These are phyloP conservation scores for Phytophthora sojae DNA, from an alignment of 352 stramenopile genomes.

Conservation along the genomic window DNA sequence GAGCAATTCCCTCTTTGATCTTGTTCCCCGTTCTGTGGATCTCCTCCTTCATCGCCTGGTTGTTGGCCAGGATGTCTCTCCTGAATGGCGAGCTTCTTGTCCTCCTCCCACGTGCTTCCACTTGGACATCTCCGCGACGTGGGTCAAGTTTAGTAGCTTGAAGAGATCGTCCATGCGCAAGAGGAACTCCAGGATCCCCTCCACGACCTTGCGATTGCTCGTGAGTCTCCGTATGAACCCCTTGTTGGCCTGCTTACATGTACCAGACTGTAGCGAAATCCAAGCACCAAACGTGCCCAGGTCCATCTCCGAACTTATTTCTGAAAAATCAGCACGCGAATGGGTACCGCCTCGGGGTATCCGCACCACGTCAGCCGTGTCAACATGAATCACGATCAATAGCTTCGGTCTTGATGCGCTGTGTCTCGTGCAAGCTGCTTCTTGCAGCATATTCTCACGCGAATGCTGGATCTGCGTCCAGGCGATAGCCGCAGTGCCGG, in stretches of 20 bases:
- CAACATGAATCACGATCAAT: too few species aligned
- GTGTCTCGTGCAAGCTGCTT: too few species aligned
- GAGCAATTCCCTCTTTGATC: conserved; percentile 23
- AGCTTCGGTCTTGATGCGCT: too few species aligned
- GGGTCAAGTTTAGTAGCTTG: conserved; percentile 33
- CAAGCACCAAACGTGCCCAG: neutral
- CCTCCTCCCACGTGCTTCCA: conserved; percentile 37
- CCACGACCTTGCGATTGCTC: too few species aligned
- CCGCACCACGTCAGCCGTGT: too few species aligned
- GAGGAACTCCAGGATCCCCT: conserved; percentile 35
- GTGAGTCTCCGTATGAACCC: conserved; percentile 29
- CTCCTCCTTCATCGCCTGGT: conserved; percentile 26
- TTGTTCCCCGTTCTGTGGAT: conserved; percentile 8
- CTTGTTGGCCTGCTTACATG: conserved; percentile 18
- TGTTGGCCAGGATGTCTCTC: conserved; percentile 33
- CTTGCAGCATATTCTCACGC: too few species aligned
- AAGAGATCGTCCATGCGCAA: conserved; percentile 39
- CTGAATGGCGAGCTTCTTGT: conserved; percentile 21
- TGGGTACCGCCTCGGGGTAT: too few species aligned
- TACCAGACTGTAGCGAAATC: neutral
- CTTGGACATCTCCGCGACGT: conserved; percentile 36
- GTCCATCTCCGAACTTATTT: neutral
- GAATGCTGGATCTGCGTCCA: neutral
- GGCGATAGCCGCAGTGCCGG: conserved; percentile 3
- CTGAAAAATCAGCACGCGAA: neutral